Base-by-base conservation (phyloP, 345 rosid genomes). In the Populus euphratica region DNA sequence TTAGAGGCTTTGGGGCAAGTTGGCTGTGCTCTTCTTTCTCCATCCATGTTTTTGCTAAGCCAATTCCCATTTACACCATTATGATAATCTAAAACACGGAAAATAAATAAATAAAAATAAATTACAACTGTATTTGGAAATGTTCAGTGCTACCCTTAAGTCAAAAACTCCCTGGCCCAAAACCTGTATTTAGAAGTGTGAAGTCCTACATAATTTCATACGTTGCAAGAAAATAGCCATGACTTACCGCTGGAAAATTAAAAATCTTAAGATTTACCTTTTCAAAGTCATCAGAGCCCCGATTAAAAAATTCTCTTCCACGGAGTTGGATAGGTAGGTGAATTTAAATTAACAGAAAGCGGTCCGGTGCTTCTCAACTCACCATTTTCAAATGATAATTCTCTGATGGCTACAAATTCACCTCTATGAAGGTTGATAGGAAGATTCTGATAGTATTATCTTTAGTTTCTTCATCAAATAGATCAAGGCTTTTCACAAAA, bases 1-100 rank as follows among this genome's bases (percentile, higher is more conserved):
- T 90, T 90, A 71, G 89, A 73, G 54, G 91, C 87, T 76, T 83
- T 87, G 56, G 89, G 77, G 25, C 88, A 86, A 83, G 21, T 75
- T 54, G 85, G 74, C 68, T 85, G 49, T 31, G 84, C 77, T 81
- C 73, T 86, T 78, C 86, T 82, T 78, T 73, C 84, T 23, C 70
- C 86, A 49, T 79, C 86, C 85, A 75, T 83, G 82, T 81, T 82
- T 84, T 79, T 79, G 85, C 78, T 76, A 80, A 76, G 50, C 50
- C 68, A 79, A 68, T 29, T 78, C 74, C 56, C 81, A 73, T 80
- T 82, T 77, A 77, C 76, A 83, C 84, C 80, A 78, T 80, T 78
- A 68, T 59, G 68, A 80, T 79, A 73, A 77, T 85, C 89, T 85
- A 84, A 61, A 71, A 72, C 76, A 31, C 21, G 66, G 14, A 12